Conservation (phyloP, 164 flowering plant genomes). For the Warburgia ugandensis region DNA sequence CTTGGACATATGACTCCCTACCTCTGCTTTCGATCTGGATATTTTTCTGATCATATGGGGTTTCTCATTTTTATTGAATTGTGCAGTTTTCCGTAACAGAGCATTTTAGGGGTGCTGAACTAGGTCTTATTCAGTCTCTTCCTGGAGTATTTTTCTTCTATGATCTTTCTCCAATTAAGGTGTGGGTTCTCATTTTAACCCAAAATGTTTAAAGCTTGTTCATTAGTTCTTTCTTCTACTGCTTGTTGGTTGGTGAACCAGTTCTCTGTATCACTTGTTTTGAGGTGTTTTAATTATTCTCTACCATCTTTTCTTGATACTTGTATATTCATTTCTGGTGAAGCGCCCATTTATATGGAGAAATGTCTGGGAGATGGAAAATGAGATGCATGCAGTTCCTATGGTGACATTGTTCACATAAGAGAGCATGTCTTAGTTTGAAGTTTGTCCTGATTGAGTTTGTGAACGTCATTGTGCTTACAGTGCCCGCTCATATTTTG, state of each 20-base stretch:
- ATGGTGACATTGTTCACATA: too few species aligned
- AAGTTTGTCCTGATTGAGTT: too few species aligned
- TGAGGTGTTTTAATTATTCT: not conserved
- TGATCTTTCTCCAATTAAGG: slow-evolving; percentile 78
- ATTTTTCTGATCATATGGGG: not conserved
- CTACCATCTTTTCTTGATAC: not conserved
- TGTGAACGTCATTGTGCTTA: too few species aligned
- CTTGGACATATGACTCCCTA: not conserved
- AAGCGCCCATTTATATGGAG: too few species aligned
- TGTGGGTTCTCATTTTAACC: too few species aligned
- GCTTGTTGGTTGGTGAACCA: not conserved
- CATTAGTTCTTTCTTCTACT: not conserved
- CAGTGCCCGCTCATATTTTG: too few species aligned
- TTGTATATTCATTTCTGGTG: too few species aligned
- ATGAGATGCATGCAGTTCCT: too few species aligned
- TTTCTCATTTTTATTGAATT: too few species aligned
- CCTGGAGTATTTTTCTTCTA: slow-evolving; percentile 75
- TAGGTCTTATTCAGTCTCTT: slow-evolving; percentile 27
- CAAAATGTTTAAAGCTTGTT: not conserved
- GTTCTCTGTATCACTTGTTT: too few species aligned
- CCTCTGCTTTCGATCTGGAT: not conserved
- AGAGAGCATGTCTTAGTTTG: too few species aligned
- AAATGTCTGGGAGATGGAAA: too few species aligned
- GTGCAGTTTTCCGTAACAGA: slow-evolving; percentile 76
- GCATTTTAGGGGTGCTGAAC: slow-evolving; percentile 45